Conservation (phyloP, 2,329 filamentous ascomycete genomes). For the Alternaria atra region DNA sequence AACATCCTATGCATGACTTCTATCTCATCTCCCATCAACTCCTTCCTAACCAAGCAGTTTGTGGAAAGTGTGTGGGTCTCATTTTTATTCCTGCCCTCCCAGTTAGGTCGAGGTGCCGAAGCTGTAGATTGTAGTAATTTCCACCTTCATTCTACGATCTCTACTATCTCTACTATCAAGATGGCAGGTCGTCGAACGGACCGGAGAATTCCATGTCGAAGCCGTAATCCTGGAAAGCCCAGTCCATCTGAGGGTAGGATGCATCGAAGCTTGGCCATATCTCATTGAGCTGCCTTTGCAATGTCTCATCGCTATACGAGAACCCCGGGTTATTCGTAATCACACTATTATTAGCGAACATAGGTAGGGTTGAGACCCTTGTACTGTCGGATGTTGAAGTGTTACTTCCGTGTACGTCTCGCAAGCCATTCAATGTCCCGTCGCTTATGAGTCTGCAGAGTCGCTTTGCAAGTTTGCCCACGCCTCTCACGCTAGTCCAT, state of each 20-base stretch:
- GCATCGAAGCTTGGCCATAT: constrained; percentile 10
- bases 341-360: not conserved
- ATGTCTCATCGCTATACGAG: not conserved
- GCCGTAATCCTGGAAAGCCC: constrained; percentile 9
- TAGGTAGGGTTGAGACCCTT: not conserved
- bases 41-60: not conserved
- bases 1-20: not conserved
- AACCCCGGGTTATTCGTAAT: not conserved
- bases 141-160: not conserved
- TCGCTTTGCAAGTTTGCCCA: constrained; percentile 3
- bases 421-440: not conserved
- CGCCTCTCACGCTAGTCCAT: constrained; percentile 10
- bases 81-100: not conserved
- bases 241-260: constrained; percentile 8
- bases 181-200: not conserved
- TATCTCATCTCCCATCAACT: not conserved
- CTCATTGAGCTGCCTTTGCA: constrained; percentile 9
- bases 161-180: not conserved
- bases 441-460: constrained; percentile 4
- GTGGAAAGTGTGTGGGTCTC: not conserved
- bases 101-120: too few relatives aligned
- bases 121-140: not conserved
- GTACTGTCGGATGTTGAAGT: not conserved
- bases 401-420: not conserved
- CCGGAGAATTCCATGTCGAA: constrained; percentile 1